Evolutionary conservation across 148 eudicot species (phyloP).

Genomic region (Rheum nobile): DNA sequence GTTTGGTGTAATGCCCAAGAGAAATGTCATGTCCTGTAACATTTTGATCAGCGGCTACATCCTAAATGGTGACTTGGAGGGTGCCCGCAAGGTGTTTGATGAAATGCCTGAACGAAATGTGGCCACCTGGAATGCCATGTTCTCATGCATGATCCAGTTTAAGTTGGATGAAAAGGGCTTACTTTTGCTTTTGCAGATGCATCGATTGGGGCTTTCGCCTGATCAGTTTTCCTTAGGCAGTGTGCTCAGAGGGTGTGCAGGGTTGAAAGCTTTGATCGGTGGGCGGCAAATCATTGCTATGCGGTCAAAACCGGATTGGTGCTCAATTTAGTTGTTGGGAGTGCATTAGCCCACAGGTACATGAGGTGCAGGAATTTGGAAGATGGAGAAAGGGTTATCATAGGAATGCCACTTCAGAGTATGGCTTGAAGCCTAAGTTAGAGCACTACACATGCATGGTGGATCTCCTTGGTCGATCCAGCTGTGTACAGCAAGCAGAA

Average conservation of each 20-base stretch:
- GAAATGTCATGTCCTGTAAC: too few species aligned
- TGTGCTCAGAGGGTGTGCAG: constrained; percentile 74
- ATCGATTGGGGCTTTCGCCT: constrained; percentile 36
- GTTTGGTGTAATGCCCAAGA: too few species aligned
- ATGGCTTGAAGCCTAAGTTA: constrained; percentile 39
- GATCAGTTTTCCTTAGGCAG: constrained; percentile 66
- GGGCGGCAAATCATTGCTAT: constrained; percentile 65
- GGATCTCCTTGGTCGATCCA: too few species aligned
- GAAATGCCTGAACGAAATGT: too few species aligned
- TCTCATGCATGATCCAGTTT: constrained; percentile 46
- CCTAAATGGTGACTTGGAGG: too few species aligned
- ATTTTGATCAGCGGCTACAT: too few species aligned
- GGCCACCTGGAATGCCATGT: too few species aligned
- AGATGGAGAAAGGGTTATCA: constrained; percentile 55
- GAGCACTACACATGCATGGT: too few species aligned
- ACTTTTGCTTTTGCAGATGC: constrained; percentile 45
- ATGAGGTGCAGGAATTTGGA: constrained; percentile 58
- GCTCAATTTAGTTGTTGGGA: constrained; percentile 41
- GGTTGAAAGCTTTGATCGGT: constrained; percentile 35
- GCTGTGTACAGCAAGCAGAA: constrained; percentile 62
- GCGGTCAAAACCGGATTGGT: constrained; percentile 40
- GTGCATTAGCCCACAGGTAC: constrained; percentile 79
- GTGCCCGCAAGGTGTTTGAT: too few species aligned
- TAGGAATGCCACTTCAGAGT: constrained; percentile 38
- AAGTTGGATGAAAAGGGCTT: constrained; percentile 53